phyloP scores from a whole-genome alignment of 371 early-diverging fungal genomes.

The Chytridiales sp. region DNA sequence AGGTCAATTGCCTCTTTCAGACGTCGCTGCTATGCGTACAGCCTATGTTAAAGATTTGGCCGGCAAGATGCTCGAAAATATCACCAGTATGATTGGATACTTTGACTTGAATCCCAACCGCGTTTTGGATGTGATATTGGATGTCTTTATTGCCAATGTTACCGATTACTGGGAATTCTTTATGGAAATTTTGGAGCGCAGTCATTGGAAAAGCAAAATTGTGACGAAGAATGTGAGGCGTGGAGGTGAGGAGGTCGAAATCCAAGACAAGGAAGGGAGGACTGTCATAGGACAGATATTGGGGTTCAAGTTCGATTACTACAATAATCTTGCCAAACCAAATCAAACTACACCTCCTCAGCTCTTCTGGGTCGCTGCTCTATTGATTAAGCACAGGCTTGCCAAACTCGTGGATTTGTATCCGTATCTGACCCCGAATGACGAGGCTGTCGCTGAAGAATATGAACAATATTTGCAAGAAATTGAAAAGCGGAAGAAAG shows the following conservation, averaged over 20 bases:
- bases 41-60: constrained; percentile 35
- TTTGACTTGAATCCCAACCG: constrained; percentile 90
- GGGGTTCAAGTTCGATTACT: constrained; percentile 80
- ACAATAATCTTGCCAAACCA: constrained; percentile 44
- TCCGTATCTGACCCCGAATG: constrained; percentile 67
- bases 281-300: constrained; percentile 66
- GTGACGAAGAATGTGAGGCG: constrained; percentile 1
- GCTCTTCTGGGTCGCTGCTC: constrained; percentile 55
- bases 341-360: constrained; percentile 29
- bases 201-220: constrained; percentile 61
- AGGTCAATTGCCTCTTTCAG: not conserved
- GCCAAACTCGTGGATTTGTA: constrained; percentile 71
- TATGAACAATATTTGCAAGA: constrained; percentile 51
- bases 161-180: constrained; percentile 75
- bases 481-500: constrained; percentile 41
- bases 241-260: constrained; percentile 6
- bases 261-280: constrained; percentile 1
- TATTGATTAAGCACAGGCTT: constrained; percentile 68
- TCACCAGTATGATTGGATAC: constrained; percentile 63
- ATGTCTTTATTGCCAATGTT: constrained; percentile 73
- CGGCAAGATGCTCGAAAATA: constrained; percentile 43
- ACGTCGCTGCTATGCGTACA: constrained; percentile 13
- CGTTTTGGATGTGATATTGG: constrained; percentile 80
- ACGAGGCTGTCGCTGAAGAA: constrained; percentile 52
- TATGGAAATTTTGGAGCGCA: constrained; percentile 65